A percentile compares a stretch with the other conserved stretches of the same genome.
These are phyloP conservation scores for Rubus idaeus DNA, from an alignment of 306 rosid genomes.

Conservation along the genomic window DNA sequence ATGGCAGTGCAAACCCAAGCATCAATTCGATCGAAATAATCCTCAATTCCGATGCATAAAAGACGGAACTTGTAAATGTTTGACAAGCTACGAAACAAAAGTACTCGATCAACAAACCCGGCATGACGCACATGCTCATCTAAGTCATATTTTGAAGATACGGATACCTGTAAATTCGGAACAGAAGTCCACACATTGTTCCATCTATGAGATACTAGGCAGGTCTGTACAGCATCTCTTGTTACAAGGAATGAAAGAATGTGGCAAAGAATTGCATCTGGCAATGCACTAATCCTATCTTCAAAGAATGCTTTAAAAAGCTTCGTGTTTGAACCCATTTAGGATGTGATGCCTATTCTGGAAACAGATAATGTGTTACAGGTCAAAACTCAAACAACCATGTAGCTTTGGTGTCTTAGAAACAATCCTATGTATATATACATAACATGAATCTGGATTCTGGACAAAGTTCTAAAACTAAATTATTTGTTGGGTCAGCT, in stretches of 20 bases:
- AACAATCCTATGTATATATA: background rate
- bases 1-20: constrained; percentile 10
- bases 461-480: background rate
- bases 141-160: background rate
- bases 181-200: constrained; percentile 6
- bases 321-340: background rate
- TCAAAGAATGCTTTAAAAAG: background rate
- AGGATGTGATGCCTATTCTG: background rate
- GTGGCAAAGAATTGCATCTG: constrained; percentile 6
- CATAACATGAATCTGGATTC: background rate
- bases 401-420: background rate
- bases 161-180: background rate
- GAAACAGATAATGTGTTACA: background rate
- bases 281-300: constrained; percentile 15
- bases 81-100: background rate
- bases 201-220: background rate
- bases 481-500: background rate
- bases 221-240: background rate
- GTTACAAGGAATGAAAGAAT: background rate
- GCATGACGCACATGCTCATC: background rate
- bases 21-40: background rate
- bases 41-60: background rate
- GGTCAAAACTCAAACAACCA: background rate
- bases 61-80: background rate
- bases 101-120: background rate